Base-by-base conservation (phyloP, 495 filamentous ascomycete genomes). In the Aspergillus sparsus region DNA sequence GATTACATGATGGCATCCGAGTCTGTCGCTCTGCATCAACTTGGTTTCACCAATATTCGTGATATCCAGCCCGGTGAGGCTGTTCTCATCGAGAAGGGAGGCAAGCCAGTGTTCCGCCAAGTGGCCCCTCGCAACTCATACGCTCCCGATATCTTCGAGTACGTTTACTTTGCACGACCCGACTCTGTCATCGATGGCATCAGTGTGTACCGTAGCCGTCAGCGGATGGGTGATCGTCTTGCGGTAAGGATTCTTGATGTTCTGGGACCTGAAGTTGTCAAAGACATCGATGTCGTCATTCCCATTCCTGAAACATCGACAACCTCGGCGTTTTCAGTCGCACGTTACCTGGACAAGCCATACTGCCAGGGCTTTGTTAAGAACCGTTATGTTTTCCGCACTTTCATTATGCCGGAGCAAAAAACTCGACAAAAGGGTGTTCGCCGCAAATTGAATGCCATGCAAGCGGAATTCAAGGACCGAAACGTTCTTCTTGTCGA, bases 1-100 rank as follows among this genome's bases (percentile, higher is more conserved):
- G 94, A 98, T 75, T 98, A 97, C 77, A 95, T 98, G 90, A 86
- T 98, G 80, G 90, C 94, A 0, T 97, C 92, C n/a, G 94, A 98
- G 74, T 94, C 90, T 35, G 89, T 98, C 59, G 94, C 94, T 50
- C 78, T 98, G 44, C 83, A 87, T 55, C 92, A 96, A 67, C 85
- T 95, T 35, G 93, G 91, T 16, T 97, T 96, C 80, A 77, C 72
- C 21, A 81, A 92, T 69, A 89, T 96, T 64, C 73, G 80, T 39
- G 92, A 98, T 69, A 92, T 98, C 60, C 74, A 88, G 36, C 95
- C 95, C 5, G 94, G 94, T 39, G 85, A 97, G 75, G 95, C 95
- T 18, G 92, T 98, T 54, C 93, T 98, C 66, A 89, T 97, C 62
- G 82, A 90, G 64, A 97, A 96, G 73, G 92, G 91, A 35, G 77